Percentiles rank a stretch among this genome's conserved stretches.
phyloP scores from a whole-genome alignment of 768 basidiomycete species.

The Leccinum barrowsii region DNA sequence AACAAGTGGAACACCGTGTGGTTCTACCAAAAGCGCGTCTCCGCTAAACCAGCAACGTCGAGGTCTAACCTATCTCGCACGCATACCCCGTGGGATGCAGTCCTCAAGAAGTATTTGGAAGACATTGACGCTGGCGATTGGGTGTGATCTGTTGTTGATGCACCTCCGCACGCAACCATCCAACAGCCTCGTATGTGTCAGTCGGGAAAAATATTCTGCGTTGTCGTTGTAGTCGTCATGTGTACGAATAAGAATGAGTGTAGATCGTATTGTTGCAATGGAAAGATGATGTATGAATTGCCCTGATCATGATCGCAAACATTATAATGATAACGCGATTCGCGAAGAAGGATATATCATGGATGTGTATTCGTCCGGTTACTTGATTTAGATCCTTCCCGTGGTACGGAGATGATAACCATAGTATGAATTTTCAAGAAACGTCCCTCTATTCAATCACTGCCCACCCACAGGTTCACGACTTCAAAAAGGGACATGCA shows the following conservation, averaged over 20 bases:
- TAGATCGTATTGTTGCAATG: neutral
- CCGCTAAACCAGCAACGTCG: neutral
- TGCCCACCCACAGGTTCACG: no score
- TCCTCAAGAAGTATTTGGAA: conserved; percentile 1
- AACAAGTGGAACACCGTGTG: conserved; percentile 10
- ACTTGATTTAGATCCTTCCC: no score
- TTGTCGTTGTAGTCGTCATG: neutral
- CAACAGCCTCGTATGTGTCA: neutral
- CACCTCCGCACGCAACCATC: neutral
- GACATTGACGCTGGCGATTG: neutral
- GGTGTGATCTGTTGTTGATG: neutral
- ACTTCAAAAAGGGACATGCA: no score
- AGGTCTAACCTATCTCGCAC: neutral
- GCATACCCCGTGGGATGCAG: neutral
- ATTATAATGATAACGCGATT: no score
- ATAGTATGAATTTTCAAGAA: no score
- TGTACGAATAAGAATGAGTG: neutral
- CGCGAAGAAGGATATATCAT: no score
- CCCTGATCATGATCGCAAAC: no score
- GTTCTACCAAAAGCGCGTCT: conserved; percentile 5
- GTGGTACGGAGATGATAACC: no score
- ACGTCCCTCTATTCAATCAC: no score
- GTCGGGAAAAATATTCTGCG: neutral
- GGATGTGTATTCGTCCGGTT: no score
- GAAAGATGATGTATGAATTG: neutral